Percentiles rank a stretch among this genome's conserved stretches.
Conservation (phyloP, 371 early-diverging fungal genomes). For the Lichtheimia ornata region DNA sequence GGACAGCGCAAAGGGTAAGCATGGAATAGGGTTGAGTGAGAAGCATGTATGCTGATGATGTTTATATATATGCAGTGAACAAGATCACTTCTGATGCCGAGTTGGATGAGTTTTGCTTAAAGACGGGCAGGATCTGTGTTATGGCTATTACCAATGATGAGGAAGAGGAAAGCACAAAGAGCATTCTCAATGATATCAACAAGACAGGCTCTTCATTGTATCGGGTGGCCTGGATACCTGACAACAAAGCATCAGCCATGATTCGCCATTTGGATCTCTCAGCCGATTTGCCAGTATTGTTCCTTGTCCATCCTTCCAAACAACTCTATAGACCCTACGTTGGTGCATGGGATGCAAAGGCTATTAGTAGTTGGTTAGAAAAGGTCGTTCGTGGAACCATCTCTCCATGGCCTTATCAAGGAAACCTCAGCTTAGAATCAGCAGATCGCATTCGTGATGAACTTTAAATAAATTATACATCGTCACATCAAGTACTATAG, state of each 20-base stretch:
- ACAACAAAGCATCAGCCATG: constrained; percentile 54
- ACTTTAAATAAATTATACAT: constrained; percentile 10
- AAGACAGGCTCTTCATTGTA: constrained; percentile 26
- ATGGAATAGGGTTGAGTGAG: neutral
- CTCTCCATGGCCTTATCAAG: constrained; percentile 46
- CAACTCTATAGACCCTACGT: constrained; percentile 68
- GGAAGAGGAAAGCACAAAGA: constrained; percentile 55
- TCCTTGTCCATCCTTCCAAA: constrained; percentile 68
- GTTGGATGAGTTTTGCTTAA: constrained; percentile 4
- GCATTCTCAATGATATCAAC: constrained; percentile 51
- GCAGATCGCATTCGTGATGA: constrained; percentile 24
- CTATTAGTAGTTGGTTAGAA: constrained; percentile 59
- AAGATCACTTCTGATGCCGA: constrained; percentile 7
- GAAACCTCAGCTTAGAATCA: constrained; percentile 19
- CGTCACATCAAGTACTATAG: no score
- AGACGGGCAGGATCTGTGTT: constrained; percentile 47
- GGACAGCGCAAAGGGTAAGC: constrained; percentile 4
- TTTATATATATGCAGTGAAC: constrained; percentile 7
- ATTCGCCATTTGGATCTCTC: constrained; percentile 65
- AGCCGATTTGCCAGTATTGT: constrained; percentile 68
- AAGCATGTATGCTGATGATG: neutral
- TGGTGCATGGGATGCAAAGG: constrained; percentile 69
- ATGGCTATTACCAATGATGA: constrained; percentile 65
- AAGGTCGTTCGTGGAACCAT: constrained; percentile 38
- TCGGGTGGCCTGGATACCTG: constrained; percentile 71